Evolutionary conservation across 306 rosid genomes (phyloP).

Genomic region (Herpetospermum pedunculosum): DNA sequence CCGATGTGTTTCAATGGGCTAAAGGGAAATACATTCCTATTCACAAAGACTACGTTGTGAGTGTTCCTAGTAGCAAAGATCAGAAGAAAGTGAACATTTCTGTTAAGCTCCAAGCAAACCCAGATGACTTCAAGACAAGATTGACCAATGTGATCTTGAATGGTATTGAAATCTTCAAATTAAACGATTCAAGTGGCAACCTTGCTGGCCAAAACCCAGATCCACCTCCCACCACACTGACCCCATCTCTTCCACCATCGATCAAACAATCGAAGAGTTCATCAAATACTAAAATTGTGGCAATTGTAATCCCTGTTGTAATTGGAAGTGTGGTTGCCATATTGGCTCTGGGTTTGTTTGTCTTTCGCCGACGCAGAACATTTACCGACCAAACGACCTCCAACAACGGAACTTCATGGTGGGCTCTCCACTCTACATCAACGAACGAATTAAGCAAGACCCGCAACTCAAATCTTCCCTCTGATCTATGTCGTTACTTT

Average conservation of each 20-base stretch:
- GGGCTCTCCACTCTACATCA: background rate
- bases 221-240: background rate
- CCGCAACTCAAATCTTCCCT: constrained; percentile 1
- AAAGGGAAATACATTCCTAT: background rate
- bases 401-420: background rate
- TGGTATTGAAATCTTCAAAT: constrained; percentile 42
- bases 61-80: fast-evolving
- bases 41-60: constrained; percentile 6
- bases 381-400: background rate
- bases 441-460: constrained; percentile 3
- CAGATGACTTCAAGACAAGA: fast-evolving
- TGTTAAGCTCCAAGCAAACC: constrained; percentile 8
- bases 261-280: background rate
- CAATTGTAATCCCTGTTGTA: background rate
- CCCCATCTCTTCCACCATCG: background rate
- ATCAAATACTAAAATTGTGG: background rate
- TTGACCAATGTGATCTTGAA: constrained; percentile 22
- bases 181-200: background rate
- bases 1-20: constrained; percentile 10
- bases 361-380: background rate
- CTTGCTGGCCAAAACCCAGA: constrained; percentile 37
- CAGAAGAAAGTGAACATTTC: constrained; percentile 12
- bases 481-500: constrained; percentile 16
- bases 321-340: constrained; percentile 5
- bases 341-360: background rate